Percentiles rank a stretch among this genome's conserved stretches.
phyloP scores from a whole-genome alignment of 345 rosid species.

The Viola odorata region DNA sequence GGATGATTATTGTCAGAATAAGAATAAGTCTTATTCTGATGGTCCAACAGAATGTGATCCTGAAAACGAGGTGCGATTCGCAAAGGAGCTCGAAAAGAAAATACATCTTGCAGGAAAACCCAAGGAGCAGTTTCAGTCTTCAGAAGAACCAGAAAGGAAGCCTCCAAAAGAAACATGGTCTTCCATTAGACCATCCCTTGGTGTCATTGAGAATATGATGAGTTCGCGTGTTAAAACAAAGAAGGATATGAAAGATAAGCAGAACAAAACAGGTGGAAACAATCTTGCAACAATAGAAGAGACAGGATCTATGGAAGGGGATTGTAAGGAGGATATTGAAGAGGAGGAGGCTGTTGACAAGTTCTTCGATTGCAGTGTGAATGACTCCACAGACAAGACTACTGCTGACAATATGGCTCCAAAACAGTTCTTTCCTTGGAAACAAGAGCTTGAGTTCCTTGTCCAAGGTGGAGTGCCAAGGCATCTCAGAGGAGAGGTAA shows the following conservation, averaged over 20 bases:
- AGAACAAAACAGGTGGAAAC: slow-evolving; percentile 16
- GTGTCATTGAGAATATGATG: slow-evolving; percentile 64
- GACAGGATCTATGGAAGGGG: slow-evolving; percentile 29
- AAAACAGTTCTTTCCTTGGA: slow-evolving; percentile 55
- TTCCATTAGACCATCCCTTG: slow-evolving; percentile 56
- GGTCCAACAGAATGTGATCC: slow-evolving; percentile 20
- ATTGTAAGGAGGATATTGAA: slow-evolving; percentile 31
- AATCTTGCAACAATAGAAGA: slow-evolving; percentile 37
- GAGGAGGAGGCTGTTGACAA: slow-evolving; percentile 33
- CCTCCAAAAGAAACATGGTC: slow-evolving; percentile 51
- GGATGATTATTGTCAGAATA: slow-evolving; percentile 25
- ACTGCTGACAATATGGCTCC: slow-evolving; percentile 19
- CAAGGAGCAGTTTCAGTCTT: slow-evolving; percentile 1
- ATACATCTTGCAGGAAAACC: slow-evolving; percentile 12
- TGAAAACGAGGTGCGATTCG: background rate
- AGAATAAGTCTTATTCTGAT: slow-evolving; percentile 26
- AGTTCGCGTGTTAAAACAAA: slow-evolving; percentile 50
- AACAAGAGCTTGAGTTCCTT: slow-evolving; percentile 68
- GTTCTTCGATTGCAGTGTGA: slow-evolving; percentile 18
- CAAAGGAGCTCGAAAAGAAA: slow-evolving; percentile 10
- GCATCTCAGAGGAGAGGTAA: slow-evolving; percentile 93
- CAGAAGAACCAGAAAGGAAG: slow-evolving; percentile 7
- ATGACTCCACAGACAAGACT: slow-evolving; percentile 22
- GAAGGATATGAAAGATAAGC: slow-evolving; percentile 30
- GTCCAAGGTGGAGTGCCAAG: slow-evolving; percentile 93